These are phyloP conservation scores for Cryptosporidium sp. DNA, from an alignment of 169 alveolate species.

Conservation along the genomic window DNA sequence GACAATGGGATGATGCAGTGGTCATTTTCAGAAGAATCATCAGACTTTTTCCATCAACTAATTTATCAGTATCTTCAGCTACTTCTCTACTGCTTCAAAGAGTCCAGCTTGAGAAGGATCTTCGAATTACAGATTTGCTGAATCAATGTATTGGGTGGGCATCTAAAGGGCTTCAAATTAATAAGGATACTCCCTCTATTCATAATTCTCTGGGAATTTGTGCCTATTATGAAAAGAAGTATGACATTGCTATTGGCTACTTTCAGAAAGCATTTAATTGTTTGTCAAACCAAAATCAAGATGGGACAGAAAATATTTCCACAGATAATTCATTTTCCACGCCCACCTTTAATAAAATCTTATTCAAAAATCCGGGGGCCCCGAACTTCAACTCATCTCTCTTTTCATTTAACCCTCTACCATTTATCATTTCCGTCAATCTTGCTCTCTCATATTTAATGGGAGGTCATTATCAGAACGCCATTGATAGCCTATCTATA, in stretches of 20 bases:
- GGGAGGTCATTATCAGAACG: conserved; percentile 68
- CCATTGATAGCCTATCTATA: conserved; percentile 20
- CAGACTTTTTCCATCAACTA: conserved; percentile 45
- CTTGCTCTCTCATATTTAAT: conserved; percentile 52
- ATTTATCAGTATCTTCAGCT: conserved; percentile 43
- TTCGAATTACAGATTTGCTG: conserved; percentile 18
- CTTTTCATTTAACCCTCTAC: conserved; percentile 37
- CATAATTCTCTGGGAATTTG: conserved; percentile 55
- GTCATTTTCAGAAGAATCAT: conserved; percentile 61
- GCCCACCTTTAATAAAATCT: background rate
- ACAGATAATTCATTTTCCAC: background rate
- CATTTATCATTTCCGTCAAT: conserved; percentile 34
- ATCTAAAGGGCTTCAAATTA: conserved; percentile 32
- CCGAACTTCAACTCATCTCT: conserved; percentile 52
- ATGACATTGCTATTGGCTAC: conserved; percentile 68
- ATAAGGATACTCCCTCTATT: conserved; percentile 35
- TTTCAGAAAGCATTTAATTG: conserved; percentile 51
- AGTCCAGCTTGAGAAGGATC: conserved; percentile 47
- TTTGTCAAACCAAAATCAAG: background rate
- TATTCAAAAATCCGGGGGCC: conserved; percentile 9
- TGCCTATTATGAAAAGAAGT: conserved; percentile 56
- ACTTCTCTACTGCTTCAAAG: conserved; percentile 55
- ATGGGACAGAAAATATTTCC: background rate
- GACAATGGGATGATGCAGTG: conserved; percentile 72
- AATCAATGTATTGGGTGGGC: conserved; percentile 67